phyloP scores from a whole-genome alignment of 805 yeast species.

The Cyberlindnera maritima region DNA sequence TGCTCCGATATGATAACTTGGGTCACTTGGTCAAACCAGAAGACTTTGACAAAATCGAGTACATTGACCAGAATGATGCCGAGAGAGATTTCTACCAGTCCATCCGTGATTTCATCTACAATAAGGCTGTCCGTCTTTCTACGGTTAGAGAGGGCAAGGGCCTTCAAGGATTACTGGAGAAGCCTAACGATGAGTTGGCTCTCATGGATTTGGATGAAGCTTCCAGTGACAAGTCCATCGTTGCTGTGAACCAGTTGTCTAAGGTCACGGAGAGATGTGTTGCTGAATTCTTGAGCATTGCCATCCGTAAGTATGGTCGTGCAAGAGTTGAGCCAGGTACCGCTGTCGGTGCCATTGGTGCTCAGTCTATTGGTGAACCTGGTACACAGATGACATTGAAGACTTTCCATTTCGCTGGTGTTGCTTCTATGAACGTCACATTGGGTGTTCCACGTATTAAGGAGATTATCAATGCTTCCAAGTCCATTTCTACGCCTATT shows the following conservation, averaged over 20 bases:
- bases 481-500: constrained; percentile 92
- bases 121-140: constrained; percentile 58
- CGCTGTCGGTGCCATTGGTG: constrained; percentile 99
- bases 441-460: constrained; percentile 99
- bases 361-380: constrained; percentile 98
- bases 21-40: constrained; percentile 51
- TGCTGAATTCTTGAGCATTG: constrained; percentile 64
- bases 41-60: constrained; percentile 51
- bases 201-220: constrained; percentile 37
- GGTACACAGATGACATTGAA: constrained; percentile 98
- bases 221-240: constrained; percentile 35
- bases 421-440: constrained; percentile 97
- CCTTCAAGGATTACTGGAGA: constrained; percentile 42
- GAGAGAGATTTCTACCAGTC: constrained; percentile 83
- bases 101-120: constrained; percentile 57
- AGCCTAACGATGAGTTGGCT: constrained; percentile 44
- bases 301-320: constrained; percentile 76
- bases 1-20: constrained; percentile 69
- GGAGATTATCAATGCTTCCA: constrained; percentile 96
- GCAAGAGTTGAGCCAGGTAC: constrained; percentile 99
- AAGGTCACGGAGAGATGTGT: constrained; percentile 65
- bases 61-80: constrained; percentile 82
- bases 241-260: constrained; percentile 58
- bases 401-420: constrained; percentile 99
- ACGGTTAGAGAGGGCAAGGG: constrained; percentile 52